phyloP scores from a whole-genome alignment of 371 early-diverging fungal genomes.

The Nematocida sp. region DNA sequence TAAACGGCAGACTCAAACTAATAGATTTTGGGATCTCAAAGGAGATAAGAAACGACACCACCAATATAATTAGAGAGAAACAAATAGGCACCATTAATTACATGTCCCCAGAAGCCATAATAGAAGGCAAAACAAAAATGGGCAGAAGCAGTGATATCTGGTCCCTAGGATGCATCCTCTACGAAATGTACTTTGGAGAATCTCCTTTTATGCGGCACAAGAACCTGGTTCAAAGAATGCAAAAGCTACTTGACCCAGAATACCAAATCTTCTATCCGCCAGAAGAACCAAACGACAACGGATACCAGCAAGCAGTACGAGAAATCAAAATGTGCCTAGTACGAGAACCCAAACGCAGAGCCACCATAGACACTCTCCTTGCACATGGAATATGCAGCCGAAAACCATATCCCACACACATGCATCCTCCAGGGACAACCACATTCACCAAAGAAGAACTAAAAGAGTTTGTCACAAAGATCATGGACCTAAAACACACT shows the following conservation, averaged over 20 bases:
- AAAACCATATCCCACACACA: neutral
- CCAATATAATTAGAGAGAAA: constrained; percentile 76
- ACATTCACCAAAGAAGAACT: constrained; percentile 27
- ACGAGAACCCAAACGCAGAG: constrained; percentile 34
- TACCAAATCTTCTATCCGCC: constrained; percentile 7
- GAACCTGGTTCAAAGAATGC: constrained; percentile 50
- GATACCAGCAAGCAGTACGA: neutral
- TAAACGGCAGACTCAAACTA: constrained; percentile 59
- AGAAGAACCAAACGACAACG: constrained; percentile 32
- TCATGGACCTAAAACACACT: constrained; percentile 48
- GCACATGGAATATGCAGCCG: constrained; percentile 16
- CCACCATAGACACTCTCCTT: constrained; percentile 33
- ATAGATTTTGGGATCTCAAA: constrained; percentile 99
- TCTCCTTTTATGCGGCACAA: constrained; percentile 46
- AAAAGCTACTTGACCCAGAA: constrained; percentile 44
- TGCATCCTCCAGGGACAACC: too few species aligned
- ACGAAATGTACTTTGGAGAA: constrained; percentile 70
- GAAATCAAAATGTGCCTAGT: constrained; percentile 40
- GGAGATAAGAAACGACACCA: constrained; percentile 80
- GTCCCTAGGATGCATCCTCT: constrained; percentile 90
- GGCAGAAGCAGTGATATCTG: constrained; percentile 75
- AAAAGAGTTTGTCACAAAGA: constrained; percentile 26
- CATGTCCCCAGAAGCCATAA: constrained; percentile 86
- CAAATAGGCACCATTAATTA: constrained; percentile 89
- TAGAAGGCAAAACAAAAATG: constrained; percentile 56